phyloP scores from a whole-genome alignment of 2,329 filamentous ascomycete genomes.

The Aspergillus persii region DNA sequence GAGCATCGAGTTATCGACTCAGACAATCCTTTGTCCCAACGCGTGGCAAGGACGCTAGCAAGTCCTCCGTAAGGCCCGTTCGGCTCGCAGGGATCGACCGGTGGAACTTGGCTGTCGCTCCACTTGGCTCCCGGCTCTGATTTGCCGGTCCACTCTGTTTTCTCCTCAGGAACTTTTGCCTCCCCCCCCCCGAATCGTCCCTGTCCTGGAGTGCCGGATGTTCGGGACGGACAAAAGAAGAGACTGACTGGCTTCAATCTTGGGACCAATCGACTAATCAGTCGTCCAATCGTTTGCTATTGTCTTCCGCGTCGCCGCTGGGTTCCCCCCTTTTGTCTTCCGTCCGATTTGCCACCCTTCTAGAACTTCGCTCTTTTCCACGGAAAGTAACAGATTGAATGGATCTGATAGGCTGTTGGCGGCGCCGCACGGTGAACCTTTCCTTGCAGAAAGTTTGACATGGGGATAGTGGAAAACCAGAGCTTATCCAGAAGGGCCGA shows the following conservation, averaged over 20 bases:
- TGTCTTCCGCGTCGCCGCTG: neutral
- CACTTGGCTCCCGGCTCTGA: neutral
- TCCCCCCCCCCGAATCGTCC: conserved; percentile 1
- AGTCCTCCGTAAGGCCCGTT: neutral
- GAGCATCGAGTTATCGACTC: too few relatives aligned
- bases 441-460: neutral
- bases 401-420: neutral
- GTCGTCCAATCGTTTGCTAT: neutral
- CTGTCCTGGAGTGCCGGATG: neutral
- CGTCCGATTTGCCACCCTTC: conserved; percentile 11
- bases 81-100: conserved; percentile 12
- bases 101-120: conserved; percentile 10
- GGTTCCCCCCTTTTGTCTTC: conserved; percentile 1
- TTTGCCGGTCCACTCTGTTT: conserved; percentile 8
- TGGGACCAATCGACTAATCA: neutral
- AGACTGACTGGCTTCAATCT: too few relatives aligned
- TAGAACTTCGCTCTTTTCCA: neutral
- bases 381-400: neutral
- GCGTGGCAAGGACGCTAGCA: neutral
- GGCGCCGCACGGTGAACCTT: neutral
- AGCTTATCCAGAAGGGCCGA: neutral
- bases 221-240: neutral
- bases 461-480: neutral
- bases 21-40: too few relatives aligned
- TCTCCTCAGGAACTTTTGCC: conserved; percentile 4